phyloP scores from a whole-genome alignment of 805 yeast species.

The Naumovozyma dairenensis region DNA sequence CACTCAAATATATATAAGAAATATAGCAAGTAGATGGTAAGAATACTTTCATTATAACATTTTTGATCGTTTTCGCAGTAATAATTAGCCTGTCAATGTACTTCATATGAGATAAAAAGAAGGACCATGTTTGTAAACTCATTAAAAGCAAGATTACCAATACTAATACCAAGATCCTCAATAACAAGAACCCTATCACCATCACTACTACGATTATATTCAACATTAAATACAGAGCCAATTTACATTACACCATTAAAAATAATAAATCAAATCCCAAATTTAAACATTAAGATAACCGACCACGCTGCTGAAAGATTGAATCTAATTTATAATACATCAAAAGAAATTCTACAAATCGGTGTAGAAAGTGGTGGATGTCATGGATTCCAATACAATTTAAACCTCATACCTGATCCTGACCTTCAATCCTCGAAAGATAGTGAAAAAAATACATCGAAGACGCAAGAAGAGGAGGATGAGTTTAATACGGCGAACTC shows the following conservation, averaged over 20 bases:
- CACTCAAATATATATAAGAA: no score
- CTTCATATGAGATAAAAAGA: no score
- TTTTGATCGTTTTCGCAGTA: no score
- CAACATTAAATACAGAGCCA: background rate
- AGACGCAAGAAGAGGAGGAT: background rate
- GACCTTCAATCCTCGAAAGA: constrained; percentile 7
- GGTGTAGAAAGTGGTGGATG: constrained; percentile 94
- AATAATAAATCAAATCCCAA: constrained; percentile 14
- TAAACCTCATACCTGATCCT: constrained; percentile 47
- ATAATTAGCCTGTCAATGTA: no score
- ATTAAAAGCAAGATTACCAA: background rate
- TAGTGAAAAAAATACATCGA: background rate
- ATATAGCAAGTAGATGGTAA: no score
- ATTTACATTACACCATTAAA: constrained; percentile 11
- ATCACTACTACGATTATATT: constrained; percentile 3
- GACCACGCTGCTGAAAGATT: constrained; percentile 17
- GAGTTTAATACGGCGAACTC: background rate
- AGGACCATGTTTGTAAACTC: no score
- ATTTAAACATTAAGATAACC: constrained; percentile 13
- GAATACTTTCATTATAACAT: no score
- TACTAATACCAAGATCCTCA: background rate
- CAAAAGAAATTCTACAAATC: constrained; percentile 46
- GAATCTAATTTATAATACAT: constrained; percentile 12
- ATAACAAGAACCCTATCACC: constrained; percentile 24
- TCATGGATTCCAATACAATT: constrained; percentile 89